phyloP scores from a whole-genome alignment of 495 filamentous ascomycete genomes.

The Hyaloscypha finlandica region DNA sequence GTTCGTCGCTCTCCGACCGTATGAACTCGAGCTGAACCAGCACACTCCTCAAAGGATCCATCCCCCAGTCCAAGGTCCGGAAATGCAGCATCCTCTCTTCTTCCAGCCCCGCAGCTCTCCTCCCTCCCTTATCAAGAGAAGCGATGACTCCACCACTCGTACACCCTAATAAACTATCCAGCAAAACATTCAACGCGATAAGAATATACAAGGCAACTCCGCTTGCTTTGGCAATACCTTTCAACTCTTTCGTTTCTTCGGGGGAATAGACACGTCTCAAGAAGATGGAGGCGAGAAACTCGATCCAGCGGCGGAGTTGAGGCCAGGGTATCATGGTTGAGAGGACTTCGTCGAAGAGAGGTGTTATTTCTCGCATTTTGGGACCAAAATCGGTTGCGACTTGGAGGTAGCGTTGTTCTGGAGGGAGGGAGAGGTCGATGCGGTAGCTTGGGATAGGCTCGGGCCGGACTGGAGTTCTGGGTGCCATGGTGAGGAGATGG shows the following conservation, averaged over 20 bases:
- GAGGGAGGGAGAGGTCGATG: slow-evolving; percentile 62
- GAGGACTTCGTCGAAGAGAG: slow-evolving; percentile 50
- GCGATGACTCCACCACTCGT: slow-evolving; percentile 56
- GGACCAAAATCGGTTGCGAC: slow-evolving; percentile 47
- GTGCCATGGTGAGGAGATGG: too few species aligned
- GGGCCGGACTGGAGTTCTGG: too few species aligned
- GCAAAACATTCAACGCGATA: slow-evolving; percentile 60
- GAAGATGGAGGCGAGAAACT: slow-evolving; percentile 43
- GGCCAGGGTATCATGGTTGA: slow-evolving; percentile 17
- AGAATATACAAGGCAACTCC: slow-evolving; percentile 61
- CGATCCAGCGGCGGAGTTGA: slow-evolving; percentile 30
- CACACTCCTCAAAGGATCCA: slow-evolving; percentile 58
- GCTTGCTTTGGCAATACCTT: slow-evolving; percentile 53
- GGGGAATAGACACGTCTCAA: slow-evolving; percentile 50
- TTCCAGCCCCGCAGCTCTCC: slow-evolving; percentile 28
- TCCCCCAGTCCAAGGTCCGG: slow-evolving; percentile 67
- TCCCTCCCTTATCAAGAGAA: slow-evolving; percentile 12
- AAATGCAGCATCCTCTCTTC: slow-evolving; percentile 56
- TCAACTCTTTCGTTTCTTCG: slow-evolving; percentile 64
- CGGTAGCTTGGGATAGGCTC: slow-evolving; percentile 43
- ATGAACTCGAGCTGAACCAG: slow-evolving; percentile 62
- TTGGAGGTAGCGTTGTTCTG: slow-evolving; percentile 53
- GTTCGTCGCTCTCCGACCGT: slow-evolving; percentile 31
- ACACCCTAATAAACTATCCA: slow-evolving; percentile 68
- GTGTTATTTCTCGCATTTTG: slow-evolving; percentile 42